phyloP scores from a whole-genome alignment of 495 filamentous ascomycete genomes.

The Xylaria intraflava region DNA sequence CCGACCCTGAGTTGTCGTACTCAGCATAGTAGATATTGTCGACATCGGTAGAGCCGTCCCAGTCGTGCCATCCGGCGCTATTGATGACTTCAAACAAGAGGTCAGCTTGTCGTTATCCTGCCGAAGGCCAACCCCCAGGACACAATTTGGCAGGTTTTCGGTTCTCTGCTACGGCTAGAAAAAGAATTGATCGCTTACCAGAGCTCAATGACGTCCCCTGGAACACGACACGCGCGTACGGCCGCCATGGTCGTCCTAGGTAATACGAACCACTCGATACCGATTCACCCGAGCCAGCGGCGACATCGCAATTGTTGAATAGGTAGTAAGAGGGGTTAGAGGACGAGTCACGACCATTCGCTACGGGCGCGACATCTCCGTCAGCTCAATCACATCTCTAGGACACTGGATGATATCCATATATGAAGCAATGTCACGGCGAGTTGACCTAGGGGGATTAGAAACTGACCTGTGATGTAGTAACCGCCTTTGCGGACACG shows the following conservation, averaged over 20 bases:
- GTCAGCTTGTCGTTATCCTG: neutral
- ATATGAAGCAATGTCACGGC: neutral
- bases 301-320: slow-evolving; percentile 50
- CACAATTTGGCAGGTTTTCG: no score
- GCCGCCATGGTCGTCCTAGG: slow-evolving; percentile 60
- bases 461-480: slow-evolving; percentile 44
- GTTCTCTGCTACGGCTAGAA: no score
- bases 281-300: slow-evolving; percentile 38
- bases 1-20: slow-evolving; percentile 53
- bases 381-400: neutral
- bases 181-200: slow-evolving; percentile 1
- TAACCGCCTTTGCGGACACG: slow-evolving; percentile 39
- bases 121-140: no score
- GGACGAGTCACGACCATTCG: slow-evolving; percentile 49
- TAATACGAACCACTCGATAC: slow-evolving; percentile 50
- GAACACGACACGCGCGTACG: slow-evolving; percentile 56
- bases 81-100: slow-evolving; percentile 43
- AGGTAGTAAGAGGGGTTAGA: slow-evolving; percentile 53
- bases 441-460: neutral
- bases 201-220: slow-evolving; percentile 48
- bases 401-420: neutral
- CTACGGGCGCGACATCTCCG: slow-evolving; percentile 16
- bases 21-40: slow-evolving; percentile 51
- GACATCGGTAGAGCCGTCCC: slow-evolving; percentile 47
- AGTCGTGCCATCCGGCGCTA: slow-evolving; percentile 53